Base-by-base conservation (phyloP, 352 stramenopile genomes). In the Phytophthora podocarpi region DNA sequence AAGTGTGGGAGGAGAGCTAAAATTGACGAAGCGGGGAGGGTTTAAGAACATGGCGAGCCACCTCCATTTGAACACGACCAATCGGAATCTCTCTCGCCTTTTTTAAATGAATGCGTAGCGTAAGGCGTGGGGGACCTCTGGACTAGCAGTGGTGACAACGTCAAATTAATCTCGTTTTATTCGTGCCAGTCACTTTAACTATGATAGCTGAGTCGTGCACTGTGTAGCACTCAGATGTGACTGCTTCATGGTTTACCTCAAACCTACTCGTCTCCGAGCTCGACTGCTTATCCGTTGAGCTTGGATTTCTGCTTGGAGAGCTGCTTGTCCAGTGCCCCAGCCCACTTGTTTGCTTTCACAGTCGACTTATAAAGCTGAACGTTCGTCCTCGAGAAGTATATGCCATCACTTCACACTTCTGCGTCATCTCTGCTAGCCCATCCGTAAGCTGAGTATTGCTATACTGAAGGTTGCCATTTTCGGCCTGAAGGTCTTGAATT, bases 301-400 rank as follows among this genome's bases (percentile, higher is more conserved):
- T 56, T 49, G 31, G 45, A 69, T 46, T 21, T 58, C 26, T 34
- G 15, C n/a, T 24, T 52, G 37, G 50, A 68, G 46, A 32, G 42
- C 39, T 18, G 39, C 9, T 5, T 54, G 12, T 12, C 58, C 26
- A 13, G 4, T 39, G 12, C 1, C 40, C 58, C 64, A 72, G 8
- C 9, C 24, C 7, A 30, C 32, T 31, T 65, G 45, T 43, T 60
- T 59, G 8, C 12, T n/a, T 34, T 59, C 39, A 51, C 36, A 72
- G 13, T 68, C 51, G 3, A 13, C 3, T 40, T 39, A 47, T 5
- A 72, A 48, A 1, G 46, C 58, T n/a, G 15, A 8, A 5, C 68
- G 45, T n/a, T 72, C 58, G 24, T 65, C 39, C 16, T 68, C 58
- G 12, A 72, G n/a, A 72, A 24, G 37, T 52, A 24, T 5, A 53